Conservation (phyloP, 1,284 basidiomycete genomes). For the Polyporus tsugae region DNA sequence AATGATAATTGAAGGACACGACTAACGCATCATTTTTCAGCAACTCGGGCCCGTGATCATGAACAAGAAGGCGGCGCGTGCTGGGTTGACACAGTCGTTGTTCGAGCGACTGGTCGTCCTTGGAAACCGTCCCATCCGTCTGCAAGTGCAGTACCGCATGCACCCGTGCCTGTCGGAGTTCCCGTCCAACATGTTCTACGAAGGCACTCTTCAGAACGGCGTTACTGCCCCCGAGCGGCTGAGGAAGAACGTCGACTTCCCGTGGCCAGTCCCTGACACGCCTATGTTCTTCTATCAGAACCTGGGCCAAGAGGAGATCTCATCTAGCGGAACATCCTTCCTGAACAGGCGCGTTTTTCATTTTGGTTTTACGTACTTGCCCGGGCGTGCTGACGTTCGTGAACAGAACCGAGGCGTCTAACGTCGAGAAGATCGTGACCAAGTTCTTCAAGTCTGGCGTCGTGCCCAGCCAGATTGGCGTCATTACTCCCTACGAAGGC, state of each 20-base stretch:
- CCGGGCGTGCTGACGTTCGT: conserved; percentile 28
- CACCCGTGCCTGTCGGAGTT: conserved; percentile 99
- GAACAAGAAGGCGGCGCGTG: conserved; percentile 99
- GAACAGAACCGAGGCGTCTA: conserved; percentile 93
- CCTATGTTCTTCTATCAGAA: conserved; percentile 99
- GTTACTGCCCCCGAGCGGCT: conserved; percentile 98
- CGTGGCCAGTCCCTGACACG: conserved; percentile 97
- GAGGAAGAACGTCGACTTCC: conserved; percentile 98
- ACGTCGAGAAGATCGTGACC: conserved; percentile 99
- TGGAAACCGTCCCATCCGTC: conserved; percentile 95
- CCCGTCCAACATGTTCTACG: conserved; percentile 99
- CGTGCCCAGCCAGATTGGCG: conserved; percentile 93
- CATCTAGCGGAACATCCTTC: conserved; percentile 97
- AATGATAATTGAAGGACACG: conserved; percentile 22
- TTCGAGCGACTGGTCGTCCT: conserved; percentile 98
- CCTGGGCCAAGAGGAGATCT: conserved; percentile 98
- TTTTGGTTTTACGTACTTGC: conserved; percentile 27
- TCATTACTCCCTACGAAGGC: conserved; percentile 99
- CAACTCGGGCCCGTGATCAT: conserved; percentile 99
- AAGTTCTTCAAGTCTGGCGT: conserved; percentile 99
- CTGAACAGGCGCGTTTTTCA: conserved; percentile 77
- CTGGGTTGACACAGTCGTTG: conserved; percentile 96
- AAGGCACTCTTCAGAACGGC: conserved; percentile 98
- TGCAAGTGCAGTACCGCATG: conserved; percentile 99
- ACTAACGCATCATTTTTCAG: conserved; percentile 43